Conservation (phyloP, 768 basidiomycete species). For the Strobilomyces confusus region DNA sequence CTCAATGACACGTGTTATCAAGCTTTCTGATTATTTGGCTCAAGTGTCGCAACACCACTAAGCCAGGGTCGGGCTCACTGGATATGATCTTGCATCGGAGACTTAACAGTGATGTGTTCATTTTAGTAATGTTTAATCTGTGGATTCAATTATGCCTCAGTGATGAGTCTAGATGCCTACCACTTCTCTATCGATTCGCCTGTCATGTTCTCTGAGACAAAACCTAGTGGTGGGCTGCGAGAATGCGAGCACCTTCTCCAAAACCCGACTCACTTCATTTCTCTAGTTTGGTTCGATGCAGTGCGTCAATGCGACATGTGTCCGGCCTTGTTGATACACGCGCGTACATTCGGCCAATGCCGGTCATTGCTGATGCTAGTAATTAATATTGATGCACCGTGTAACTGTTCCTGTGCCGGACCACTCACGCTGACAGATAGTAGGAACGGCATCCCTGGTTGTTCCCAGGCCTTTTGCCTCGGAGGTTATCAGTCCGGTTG, state of each 20-base stretch:
- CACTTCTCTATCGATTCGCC: background rate
- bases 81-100: background rate
- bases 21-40: conserved; percentile 67
- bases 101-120: conserved; percentile 1
- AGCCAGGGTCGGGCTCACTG: conserved; percentile 4
- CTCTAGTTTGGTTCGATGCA: background rate
- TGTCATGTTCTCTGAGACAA: background rate
- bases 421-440: no score
- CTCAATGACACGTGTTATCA: conserved; percentile 1
- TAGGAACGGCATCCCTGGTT: no score
- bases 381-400: no score
- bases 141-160: conserved; percentile 7
- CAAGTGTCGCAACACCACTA: conserved; percentile 59
- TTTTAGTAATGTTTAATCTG: conserved; percentile 12
- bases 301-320: background rate
- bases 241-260: background rate
- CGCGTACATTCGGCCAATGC: no score
- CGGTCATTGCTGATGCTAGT: no score
- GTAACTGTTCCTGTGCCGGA: no score
- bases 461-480: no score
- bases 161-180: background rate
- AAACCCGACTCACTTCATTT: background rate
- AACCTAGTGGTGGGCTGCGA: background rate
- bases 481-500: no score
- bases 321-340: no score